A percentile compares a stretch with the other conserved stretches of the same genome.
phyloP scores from a whole-genome alignment of 2,329 filamentous ascomycete species.

The Aureobasidium lini region DNA sequence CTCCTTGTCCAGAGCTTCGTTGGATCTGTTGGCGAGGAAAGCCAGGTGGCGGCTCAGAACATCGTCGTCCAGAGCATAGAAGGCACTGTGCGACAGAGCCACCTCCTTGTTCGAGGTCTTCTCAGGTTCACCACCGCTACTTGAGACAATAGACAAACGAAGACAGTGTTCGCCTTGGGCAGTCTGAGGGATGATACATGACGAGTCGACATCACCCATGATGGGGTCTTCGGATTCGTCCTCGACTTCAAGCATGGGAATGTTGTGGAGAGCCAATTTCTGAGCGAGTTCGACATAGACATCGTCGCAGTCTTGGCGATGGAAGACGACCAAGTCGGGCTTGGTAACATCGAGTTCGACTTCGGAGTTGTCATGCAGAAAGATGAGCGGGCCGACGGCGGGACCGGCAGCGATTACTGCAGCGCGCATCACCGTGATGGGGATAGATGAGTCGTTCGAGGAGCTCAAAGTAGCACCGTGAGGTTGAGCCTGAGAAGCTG shows the following conservation, averaged over 20 bases:
- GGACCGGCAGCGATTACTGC: too few relatives aligned
- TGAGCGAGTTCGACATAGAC: not conserved
- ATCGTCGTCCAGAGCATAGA: constrained; percentile 1
- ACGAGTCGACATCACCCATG: not conserved
- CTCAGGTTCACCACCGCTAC: not conserved
- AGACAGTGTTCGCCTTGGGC: not conserved
- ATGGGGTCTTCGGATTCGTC: not conserved
- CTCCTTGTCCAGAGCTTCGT: not conserved
- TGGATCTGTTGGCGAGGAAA: not conserved
- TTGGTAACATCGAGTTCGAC: not conserved
- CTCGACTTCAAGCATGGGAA: constrained; percentile 7
- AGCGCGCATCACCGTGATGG: not conserved
- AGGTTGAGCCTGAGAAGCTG: not conserved
- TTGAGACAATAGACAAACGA: not conserved
- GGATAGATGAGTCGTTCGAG: not conserved
- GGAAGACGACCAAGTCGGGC: constrained; percentile 9
- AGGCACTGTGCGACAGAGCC: not conserved
- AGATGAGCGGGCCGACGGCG: not conserved
- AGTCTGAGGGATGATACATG: not conserved
- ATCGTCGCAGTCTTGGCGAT: not conserved
- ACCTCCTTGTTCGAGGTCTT: not conserved
- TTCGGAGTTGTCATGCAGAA: not conserved
- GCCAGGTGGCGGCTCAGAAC: constrained; percentile 8
- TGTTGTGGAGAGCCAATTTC: not conserved
- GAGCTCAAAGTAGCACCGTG: not conserved